These are phyloP conservation scores for Penicillium goetzii DNA, from an alignment of 495 filamentous ascomycete species.

Conservation along the genomic window DNA sequence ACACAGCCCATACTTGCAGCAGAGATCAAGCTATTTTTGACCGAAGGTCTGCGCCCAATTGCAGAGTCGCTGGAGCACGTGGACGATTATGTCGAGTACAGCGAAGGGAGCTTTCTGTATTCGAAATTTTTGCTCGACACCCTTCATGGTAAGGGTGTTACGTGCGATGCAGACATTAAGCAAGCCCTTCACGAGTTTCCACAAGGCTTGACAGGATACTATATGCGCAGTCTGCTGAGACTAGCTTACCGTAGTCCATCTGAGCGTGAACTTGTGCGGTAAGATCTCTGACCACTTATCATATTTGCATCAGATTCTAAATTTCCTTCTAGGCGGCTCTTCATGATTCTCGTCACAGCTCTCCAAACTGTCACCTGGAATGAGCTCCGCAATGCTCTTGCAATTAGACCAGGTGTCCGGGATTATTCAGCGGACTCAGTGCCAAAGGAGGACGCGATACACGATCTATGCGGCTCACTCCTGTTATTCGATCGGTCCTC, in stretches of 20 bases:
- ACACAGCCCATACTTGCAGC: neutral
- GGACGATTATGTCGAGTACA: neutral
- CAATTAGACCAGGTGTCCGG: neutral
- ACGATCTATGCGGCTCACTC: neutral
- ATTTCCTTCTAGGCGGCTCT: neutral
- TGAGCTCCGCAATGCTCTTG: neutral
- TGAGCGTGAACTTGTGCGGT: neutral
- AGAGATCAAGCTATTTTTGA: neutral
- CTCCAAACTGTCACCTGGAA: neutral
- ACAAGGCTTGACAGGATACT: neutral
- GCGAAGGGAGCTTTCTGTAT: slow-evolving; percentile 3
- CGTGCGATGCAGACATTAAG: neutral
- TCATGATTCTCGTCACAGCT: neutral
- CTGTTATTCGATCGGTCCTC: neutral
- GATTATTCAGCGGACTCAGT: neutral
- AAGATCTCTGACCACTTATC: neutral
- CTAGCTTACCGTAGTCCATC: neutral
- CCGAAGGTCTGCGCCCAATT: neutral
- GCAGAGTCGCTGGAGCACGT: neutral
- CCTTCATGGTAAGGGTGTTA: neutral
- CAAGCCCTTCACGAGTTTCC: neutral
- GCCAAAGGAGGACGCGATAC: neutral
- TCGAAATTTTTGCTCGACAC: neutral
- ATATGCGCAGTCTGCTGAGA: slow-evolving; percentile 2
- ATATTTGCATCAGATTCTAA: neutral